Evolutionary conservation across 192 early-diverging fungal species (phyloP), one percentile per base, ranked within the genome.

Genomic region (Cetraspora pellucida): DNA sequence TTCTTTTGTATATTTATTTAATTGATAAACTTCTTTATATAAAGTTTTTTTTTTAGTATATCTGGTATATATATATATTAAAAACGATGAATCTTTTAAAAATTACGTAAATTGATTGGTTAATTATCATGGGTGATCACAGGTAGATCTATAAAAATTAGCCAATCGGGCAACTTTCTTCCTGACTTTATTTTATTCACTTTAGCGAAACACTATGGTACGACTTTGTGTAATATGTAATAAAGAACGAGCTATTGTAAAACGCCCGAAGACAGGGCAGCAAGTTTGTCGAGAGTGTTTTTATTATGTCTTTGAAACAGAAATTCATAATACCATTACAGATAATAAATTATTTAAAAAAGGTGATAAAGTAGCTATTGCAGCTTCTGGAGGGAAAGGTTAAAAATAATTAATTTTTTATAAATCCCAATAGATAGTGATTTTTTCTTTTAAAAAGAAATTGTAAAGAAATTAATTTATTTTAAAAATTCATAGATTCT

Each of bases 341-440:
- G 87, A 90, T 73, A 91, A 87, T 77, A 87, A 90, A 27, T 87
- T 99, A 61, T 99, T 99, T 82, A 87, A 84, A 72, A 85, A 82
- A 54, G 96, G 94, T 43, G 95, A 97, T 78, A 88, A 88, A 77
- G 94, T 99, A 1, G 97, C 96, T 50, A 97, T 99, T 81, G 97
- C 92, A 16, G 97, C 96, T 4, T 95, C 93, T 50, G 97, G 97
- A 73, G 94, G 95, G 54, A 95, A 97, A 87, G 92, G 92, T 93
- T 79, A 47, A 16, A 52, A 55, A 45, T 27, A 46, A 30, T 13
- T 67, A 46, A 55, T 21, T 19, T 21, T 19, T 5, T 60, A 27
- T 43, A 27, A 13, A 69, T 19, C 31, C 23, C 23, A 2, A 44
- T 52, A 64, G 27, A 7, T 7, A 37, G 3, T 37, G 37, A 37